Evolutionary conservation across 208 protist genomes (phyloP).

Genomic region (Lotmaria passim): DNA sequence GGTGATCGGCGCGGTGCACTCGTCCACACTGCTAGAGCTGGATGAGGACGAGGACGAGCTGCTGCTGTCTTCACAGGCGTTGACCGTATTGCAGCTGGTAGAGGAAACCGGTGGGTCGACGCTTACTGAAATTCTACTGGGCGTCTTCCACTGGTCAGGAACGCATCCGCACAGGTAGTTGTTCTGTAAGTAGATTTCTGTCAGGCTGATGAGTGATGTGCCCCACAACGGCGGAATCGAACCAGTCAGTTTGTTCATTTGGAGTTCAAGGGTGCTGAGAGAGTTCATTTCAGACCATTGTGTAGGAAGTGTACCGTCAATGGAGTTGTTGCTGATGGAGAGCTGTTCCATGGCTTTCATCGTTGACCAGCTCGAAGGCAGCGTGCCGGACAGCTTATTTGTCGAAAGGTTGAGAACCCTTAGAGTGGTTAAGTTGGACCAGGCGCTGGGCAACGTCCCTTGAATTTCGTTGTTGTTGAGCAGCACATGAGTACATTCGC

Average conservation of each 20-base stretch:
- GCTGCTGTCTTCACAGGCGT: constrained; percentile 3
- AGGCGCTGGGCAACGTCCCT: constrained; percentile 2
- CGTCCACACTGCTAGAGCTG: too few relatives aligned
- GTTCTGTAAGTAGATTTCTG: not conserved
- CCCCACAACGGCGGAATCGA: constrained; percentile 1
- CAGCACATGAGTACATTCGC: not conserved
- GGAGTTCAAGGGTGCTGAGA: not conserved
- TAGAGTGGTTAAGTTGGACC: not conserved
- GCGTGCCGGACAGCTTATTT: constrained; percentile 9
- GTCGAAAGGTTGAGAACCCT: constrained; percentile 3
- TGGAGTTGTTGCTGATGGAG: constrained; percentile 14
- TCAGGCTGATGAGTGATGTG: not conserved
- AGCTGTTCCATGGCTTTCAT: constrained; percentile 8
- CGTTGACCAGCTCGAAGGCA: constrained; percentile 22
- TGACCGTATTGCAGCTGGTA: not conserved
- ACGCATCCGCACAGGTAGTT: constrained; percentile 12
- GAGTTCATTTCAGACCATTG: constrained; percentile 1
- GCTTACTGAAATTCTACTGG: not conserved
- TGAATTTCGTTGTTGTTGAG: constrained; percentile 9
- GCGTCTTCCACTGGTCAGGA: not conserved
- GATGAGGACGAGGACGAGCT: constrained; percentile 3
- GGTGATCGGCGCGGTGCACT: too few relatives aligned
- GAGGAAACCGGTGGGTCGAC: not conserved
- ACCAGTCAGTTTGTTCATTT: not conserved
- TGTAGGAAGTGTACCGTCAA: constrained; percentile 10